Evolutionary conservation across 306 rosid species (phyloP), one percentile per base, ranked within the genome.

Genomic region (Senna tora): DNA sequence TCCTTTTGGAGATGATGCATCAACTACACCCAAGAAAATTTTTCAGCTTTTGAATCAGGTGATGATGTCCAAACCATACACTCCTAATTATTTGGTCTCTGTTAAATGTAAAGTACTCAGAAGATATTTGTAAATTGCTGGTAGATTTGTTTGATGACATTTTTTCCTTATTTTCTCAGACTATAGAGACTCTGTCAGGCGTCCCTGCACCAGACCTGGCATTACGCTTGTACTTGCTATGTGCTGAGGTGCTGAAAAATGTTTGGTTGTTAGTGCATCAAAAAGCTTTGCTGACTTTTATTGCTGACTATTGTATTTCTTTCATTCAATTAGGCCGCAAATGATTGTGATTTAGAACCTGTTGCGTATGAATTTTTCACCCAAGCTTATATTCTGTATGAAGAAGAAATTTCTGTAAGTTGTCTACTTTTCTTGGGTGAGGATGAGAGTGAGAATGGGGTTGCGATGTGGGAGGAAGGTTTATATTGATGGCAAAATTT

Each of bases 381-480:
- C 69, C 99, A 91, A 83, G 97, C 99, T 33, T 95, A 87, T 84
- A 91, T 95, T 80, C 85, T 95, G 53, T 95, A 95, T 42, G 99
- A 95, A 85, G 99, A 95, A 84, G 99, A 95, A 88, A 89, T 95
- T 79, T 89, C 97, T 42, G 99, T 91, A 81, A 91, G 96, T 88
- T 36, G 16, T n/a, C 47, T 61, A 28, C 59, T 36, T 66, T 39
- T 41, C 49, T 51, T 69, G 51, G n/a, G 45, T 4, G 21, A 36
- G 66, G 32, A 43, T 9, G 21, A 36, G 66, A 15, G 11, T 75
- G 61, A 76, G 63, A 51, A 58, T 33, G 17, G 39, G 71, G 75
- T 17, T 16, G 47, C 16, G 56, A 25, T n/a, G 65, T 76, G 12
- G 63, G 52, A 42, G 45, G 20, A 65, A 10, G 58, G 32, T 53